Evolutionary conservation across 768 basidiomycete genomes (phyloP).

Genomic region (Leccinum sublutescens): DNA sequence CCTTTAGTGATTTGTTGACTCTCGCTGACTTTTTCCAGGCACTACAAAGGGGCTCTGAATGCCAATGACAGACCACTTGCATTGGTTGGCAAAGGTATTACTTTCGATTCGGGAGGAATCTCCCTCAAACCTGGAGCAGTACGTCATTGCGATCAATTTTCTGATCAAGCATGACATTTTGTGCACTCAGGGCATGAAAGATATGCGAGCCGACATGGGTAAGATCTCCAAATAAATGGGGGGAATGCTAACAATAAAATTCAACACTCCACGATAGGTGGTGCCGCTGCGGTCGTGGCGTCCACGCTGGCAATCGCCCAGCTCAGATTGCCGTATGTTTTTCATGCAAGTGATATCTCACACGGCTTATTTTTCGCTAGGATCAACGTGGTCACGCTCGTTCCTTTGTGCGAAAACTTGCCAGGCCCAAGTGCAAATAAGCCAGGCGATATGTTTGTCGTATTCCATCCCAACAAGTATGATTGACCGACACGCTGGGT

Average conservation of each 20-base stretch:
- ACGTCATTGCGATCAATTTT: conserved; percentile 23
- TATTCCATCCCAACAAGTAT: background rate
- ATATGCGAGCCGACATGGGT: conserved; percentile 90
- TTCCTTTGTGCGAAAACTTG: conserved; percentile 84
- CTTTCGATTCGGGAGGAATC: conserved; percentile 88
- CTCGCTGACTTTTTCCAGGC: conserved; percentile 39
- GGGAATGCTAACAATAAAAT: background rate
- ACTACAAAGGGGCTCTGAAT: conserved; percentile 74
- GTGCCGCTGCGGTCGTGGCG: conserved; percentile 76
- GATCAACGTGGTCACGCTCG: conserved; percentile 70
- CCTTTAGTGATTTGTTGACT: background rate
- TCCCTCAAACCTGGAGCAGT: conserved; percentile 76
- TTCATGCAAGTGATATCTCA: background rate
- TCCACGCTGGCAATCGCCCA: conserved; percentile 77
- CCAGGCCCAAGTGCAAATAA: conserved; percentile 67
- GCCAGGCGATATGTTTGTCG: conserved; percentile 77
- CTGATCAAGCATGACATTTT: background rate
- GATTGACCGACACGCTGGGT: background rate
- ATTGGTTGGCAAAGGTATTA: conserved; percentile 86
- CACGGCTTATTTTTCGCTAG: conserved; percentile 33
- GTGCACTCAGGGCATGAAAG: conserved; percentile 66
- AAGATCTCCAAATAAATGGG: conserved; percentile 7
- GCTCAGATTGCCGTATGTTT: conserved; percentile 70
- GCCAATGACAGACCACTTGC: conserved; percentile 60
- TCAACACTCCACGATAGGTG: conserved; percentile 40